Evolutionary conservation across 805 yeast genomes (phyloP), one percentile per base, ranked within the genome.

Genomic region (Grigorovia jiainica): DNA sequence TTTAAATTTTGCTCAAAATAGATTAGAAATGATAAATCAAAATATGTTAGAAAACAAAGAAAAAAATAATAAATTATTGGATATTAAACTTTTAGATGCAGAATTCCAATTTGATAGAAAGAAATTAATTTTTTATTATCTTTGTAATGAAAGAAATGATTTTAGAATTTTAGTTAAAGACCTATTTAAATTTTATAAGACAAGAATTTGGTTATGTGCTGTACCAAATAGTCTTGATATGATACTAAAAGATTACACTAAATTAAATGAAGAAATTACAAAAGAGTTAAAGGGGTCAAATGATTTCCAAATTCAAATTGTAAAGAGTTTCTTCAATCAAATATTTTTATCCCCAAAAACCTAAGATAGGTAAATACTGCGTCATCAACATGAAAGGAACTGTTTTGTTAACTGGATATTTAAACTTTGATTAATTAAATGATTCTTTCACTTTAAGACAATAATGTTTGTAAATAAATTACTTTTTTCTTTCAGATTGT

Each of bases 191-290:
- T 76, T 79, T 45, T 82, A 80, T 66, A 82, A 82, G 61, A 82
- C 89, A 0, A 68, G 90, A 53, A 82, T 82, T 48, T 84, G 94
- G 92, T 65, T 84, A 61, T 81, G 89, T 68, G 89, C 92, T 0
- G 82, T 82, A 21, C 66, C 61, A 18, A 61, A 60, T 37, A 60
- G 60, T 44, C 39, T 61, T 36, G 50, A 50, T 1, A 58, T 61
- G 36, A 61, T 58, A 36, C 39, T 49, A 10, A 58, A 58, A 41
- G 57, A 58, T 35, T 60, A 57, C n/a, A n/a, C n/a, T n/a, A n/a
- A n/a, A n/a, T n/a, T n/a, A n/a, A n/a, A n/a, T n/a, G n/a, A n/a
- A n/a, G n/a, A n/a, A n/a, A n/a, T n/a, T n/a, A n/a, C n/a, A n/a
- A n/a, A n/a, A n/a, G n/a, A n/a, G n/a, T n/a, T n/a, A n/a, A n/a